Base-by-base conservation (phyloP, 345 rosid species). In the Aquilaria sinensis region DNA sequence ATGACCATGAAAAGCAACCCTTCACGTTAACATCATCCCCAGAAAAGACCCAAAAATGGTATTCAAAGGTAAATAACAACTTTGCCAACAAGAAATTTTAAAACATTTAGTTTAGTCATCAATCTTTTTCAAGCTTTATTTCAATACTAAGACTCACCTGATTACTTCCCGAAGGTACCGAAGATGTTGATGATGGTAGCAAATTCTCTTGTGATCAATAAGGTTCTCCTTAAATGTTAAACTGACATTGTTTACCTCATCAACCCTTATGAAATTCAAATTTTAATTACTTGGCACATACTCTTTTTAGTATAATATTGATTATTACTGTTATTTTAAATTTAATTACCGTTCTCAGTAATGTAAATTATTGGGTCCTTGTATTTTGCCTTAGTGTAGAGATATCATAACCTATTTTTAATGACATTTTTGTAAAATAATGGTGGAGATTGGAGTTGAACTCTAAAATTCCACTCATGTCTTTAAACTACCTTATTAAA, bases 1-100 rank as follows among this genome's bases (percentile, higher is more conserved):
- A 60, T 12, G 82, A 75, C 82, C 82, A 78, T 53, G 73, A 62
- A 56, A 78, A 78, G 51, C 76, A 74, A 47, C 81, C 73, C 3
- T 76, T 74, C 13, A 75, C 75, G 1, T 53, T 66, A 31, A 57
- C 77, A 1, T 73, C 63, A 67, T 72, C 75, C 54, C 66, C 10
- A 46, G 29, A 3, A 41, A 56, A 2, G 4, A 32, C 10, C 5
- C n/a, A 51, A 13, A 11, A 34, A 34, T 3, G 41, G 41, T 34
- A 34, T 8, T 51, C 32, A 53, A 66, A 69, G 2, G 59, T 33
- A 29, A 69, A 66, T 2, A 67, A 11, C 6, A 74, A 12, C 2
- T 54, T 45, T 37, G 32, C 63, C 8, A 5, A 37, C 8, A 37
- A 37, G 1, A 37, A 37, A 59, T 31, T 60, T 33, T 0, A 70